A percentile compares a stretch with the other conserved stretches of the same genome.
These are phyloP conservation scores for Musa acuminata DNA, from an alignment of 176 grass and related monocot genomes.

Conservation along the genomic window DNA sequence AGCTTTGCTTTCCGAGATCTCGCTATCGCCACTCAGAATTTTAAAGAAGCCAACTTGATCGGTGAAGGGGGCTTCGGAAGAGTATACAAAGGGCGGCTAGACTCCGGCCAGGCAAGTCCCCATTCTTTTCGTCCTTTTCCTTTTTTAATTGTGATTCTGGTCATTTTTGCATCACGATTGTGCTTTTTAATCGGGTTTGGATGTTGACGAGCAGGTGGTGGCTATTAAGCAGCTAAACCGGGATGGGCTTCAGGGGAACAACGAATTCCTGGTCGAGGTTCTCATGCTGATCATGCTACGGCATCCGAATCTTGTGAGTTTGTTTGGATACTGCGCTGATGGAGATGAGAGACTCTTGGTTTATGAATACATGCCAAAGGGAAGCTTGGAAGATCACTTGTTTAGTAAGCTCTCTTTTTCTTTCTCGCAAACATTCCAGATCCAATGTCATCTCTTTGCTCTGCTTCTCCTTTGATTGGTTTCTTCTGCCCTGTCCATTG, in stretches of 20 bases:
- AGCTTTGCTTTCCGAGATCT: conserved; percentile 91
- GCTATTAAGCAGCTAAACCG: conserved; percentile 77
- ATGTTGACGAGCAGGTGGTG: conserved; percentile 42
- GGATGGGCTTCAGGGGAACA: conserved; percentile 66
- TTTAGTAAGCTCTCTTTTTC: conserved; percentile 43
- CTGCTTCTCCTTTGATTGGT: background rate
- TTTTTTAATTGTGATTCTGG: background rate
- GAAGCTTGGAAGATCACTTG: conserved; percentile 75
- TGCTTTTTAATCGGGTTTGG: background rate
- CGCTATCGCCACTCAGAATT: conserved; percentile 58
- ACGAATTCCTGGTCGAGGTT: conserved; percentile 86
- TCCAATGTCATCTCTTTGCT: background rate
- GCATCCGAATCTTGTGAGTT: conserved; percentile 70
- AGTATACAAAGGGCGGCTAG: conserved; percentile 79
- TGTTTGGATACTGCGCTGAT: conserved; percentile 77
- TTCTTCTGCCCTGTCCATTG: background rate
- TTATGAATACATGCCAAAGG: conserved; percentile 89
- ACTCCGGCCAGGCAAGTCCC: conserved; percentile 40
- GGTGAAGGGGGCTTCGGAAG: conserved; percentile 86
- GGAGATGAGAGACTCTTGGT: conserved; percentile 83
- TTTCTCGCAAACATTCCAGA: background rate
- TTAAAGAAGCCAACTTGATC: conserved; percentile 72
- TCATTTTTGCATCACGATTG: background rate
- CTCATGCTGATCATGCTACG: conserved; percentile 74
- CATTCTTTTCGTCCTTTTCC: background rate